Evolutionary conservation across 179 eudicot genomes (phyloP), one percentile per base, ranked within the genome.

Genomic region (Beta macrorhiza): DNA sequence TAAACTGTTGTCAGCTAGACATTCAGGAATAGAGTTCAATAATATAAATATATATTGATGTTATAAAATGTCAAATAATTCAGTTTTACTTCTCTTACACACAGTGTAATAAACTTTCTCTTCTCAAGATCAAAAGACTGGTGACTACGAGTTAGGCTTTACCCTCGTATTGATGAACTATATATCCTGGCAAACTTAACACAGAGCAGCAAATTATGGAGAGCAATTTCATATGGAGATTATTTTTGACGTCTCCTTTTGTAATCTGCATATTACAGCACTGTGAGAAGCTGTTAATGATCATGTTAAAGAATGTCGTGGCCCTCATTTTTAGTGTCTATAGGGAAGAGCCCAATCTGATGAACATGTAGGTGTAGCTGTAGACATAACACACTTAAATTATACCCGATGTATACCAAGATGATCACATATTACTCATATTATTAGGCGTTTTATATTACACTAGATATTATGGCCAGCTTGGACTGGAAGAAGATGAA

Each of bases 401-500:
- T 20, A 15, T 68, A 67, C 20, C 20, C 14, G 37, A 42, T 17
- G 11, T 42, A 44, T 68, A 44, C 20, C 20, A 6, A 69, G 73
- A 69, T 13, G 5, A 44, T 69, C 29, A 19, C 74, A 69, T 47
- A 5, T 69, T 15, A 37, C 51, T 42, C 32, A 20, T 49, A 69
- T 19, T 17, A 63, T 1, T 63, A 2, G 9, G 14, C 32, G 9
- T 25, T 5, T 25, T 25, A 25, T 25, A 25, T 25, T 25, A 25
- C 25, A 25, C 25, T 25, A 25, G 25, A 25, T 25, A 25, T 25
- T 25, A 25, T 91, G 84, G 91, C 79, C 67, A 90, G 93, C 92
- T 84, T 91, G 68, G 97, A 94, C 61, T 96, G 99, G 99, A 96
- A 92, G 88, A 96, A 87, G 83, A 90, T 90, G 96, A 96, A 92